Evolutionary conservation across 176 grass and related monocot species (phyloP).

Genomic region (Avena atlantica): DNA sequence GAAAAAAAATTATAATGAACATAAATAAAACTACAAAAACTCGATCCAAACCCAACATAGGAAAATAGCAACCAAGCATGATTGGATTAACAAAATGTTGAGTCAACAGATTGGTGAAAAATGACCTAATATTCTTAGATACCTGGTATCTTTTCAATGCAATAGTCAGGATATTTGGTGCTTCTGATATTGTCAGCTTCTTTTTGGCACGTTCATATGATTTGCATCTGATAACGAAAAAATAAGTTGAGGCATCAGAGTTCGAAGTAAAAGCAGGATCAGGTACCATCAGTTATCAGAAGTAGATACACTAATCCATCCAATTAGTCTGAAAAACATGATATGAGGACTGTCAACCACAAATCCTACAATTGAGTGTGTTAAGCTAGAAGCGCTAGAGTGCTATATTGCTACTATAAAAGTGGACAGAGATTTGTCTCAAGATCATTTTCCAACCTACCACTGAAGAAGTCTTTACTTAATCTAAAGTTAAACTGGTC

Average conservation of each 20-base stretch:
- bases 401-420: conserved; percentile 21
- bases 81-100: neutral
- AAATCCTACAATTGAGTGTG: conserved; percentile 33
- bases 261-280: conserved; percentile 25
- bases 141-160: conserved; percentile 93
- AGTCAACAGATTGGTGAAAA: conserved; percentile 12
- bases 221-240: conserved; percentile 69
- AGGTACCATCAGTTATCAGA: neutral
- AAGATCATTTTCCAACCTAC: conserved; percentile 31
- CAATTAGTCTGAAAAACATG: conserved; percentile 6
- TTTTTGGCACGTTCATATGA: conserved; percentile 82
- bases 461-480: conserved; percentile 17
- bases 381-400: neutral
- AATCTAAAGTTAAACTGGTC: neutral
- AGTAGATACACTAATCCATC: conserved; percentile 24
- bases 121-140: conserved; percentile 34
- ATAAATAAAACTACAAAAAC: neutral
- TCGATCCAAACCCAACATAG: conserved; percentile 1
- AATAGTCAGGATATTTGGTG: conserved; percentile 89
- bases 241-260: conserved; percentile 17
- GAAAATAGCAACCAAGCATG: conserved; percentile 25
- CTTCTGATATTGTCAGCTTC: conserved; percentile 85
- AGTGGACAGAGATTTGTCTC: conserved; percentile 6
- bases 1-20: conserved; percentile 32
- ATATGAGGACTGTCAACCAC: conserved; percentile 12